phyloP scores from a whole-genome alignment of 345 rosid genomes.

The Euphorbia tirucalli region DNA sequence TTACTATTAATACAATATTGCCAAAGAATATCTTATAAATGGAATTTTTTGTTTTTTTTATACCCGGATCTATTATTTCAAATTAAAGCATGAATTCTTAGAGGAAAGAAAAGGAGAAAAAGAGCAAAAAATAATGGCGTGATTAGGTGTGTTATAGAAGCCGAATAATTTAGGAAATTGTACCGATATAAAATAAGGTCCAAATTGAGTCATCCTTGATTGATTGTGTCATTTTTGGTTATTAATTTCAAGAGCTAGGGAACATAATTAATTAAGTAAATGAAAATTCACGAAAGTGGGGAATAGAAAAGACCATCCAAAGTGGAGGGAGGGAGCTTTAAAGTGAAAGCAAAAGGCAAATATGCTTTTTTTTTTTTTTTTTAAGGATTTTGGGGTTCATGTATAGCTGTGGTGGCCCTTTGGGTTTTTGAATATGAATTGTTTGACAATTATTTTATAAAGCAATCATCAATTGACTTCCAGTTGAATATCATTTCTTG shows the following conservation, averaged over 20 bases:
- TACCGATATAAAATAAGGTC: neutral
- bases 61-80: neutral
- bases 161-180: no score
- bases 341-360: constrained; percentile 15
- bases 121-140: no score
- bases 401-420: no score
- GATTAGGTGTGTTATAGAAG: no score
- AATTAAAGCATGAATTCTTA: neutral
- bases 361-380: neutral
- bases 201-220: neutral
- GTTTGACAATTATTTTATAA: no score
- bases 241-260: neutral
- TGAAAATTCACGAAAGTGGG: constrained; percentile 26
- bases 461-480: constrained; percentile 2
- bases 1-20: neutral
- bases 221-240: no score
- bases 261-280: constrained; percentile 9
- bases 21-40: neutral
- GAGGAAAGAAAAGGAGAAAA: no score
- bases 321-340: constrained; percentile 31
- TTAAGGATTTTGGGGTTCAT: no score
- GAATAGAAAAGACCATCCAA: constrained; percentile 22
- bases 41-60: neutral
- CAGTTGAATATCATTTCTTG: neutral
- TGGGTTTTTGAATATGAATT: no score